Evolutionary conservation across 192 early-diverging fungal species (phyloP).

Genomic region (Coemansia sp.): DNA sequence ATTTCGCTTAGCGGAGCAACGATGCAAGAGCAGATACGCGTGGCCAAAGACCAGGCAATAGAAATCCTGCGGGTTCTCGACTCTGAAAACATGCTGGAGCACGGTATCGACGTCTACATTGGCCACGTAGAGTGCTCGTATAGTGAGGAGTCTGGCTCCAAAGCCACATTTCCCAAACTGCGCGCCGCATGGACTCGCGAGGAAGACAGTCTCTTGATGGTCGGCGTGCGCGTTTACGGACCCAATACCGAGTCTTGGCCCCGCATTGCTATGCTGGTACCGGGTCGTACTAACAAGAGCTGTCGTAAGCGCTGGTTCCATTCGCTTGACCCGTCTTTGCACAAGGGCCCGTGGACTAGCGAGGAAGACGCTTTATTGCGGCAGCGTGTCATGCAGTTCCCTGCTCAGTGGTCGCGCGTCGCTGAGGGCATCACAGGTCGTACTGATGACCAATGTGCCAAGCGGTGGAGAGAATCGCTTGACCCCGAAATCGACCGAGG

Average conservation of each 20-base stretch:
- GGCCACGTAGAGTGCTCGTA: constrained; percentile 41
- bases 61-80: constrained; percentile 33
- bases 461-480: constrained; percentile 84
- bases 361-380: constrained; percentile 75
- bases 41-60: constrained; percentile 40
- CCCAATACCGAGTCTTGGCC: constrained; percentile 78
- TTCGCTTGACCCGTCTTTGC: constrained; percentile 70
- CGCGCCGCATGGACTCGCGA: constrained; percentile 71
- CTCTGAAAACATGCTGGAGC: constrained; percentile 27
- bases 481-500: constrained; percentile 78
- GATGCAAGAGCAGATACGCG: constrained; percentile 30
- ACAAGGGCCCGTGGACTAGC: constrained; percentile 77
- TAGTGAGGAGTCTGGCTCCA: constrained; percentile 19
- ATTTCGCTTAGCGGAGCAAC: constrained; percentile 6
- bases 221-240: constrained; percentile 73
- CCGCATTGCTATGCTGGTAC: constrained; percentile 72
- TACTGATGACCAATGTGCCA: constrained; percentile 88
- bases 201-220: constrained; percentile 70
- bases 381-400: constrained; percentile 66
- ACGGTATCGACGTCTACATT: constrained; percentile 22
- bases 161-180: constrained; percentile 44
- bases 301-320: constrained; percentile 83
- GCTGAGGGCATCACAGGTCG: constrained; percentile 74
- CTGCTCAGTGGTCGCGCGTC: constrained; percentile 82
- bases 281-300: constrained; percentile 77